These are phyloP conservation scores for Beauveria pseudobassiana DNA, from an alignment of 2,329 filamentous ascomycete genomes.

Conservation along the genomic window DNA sequence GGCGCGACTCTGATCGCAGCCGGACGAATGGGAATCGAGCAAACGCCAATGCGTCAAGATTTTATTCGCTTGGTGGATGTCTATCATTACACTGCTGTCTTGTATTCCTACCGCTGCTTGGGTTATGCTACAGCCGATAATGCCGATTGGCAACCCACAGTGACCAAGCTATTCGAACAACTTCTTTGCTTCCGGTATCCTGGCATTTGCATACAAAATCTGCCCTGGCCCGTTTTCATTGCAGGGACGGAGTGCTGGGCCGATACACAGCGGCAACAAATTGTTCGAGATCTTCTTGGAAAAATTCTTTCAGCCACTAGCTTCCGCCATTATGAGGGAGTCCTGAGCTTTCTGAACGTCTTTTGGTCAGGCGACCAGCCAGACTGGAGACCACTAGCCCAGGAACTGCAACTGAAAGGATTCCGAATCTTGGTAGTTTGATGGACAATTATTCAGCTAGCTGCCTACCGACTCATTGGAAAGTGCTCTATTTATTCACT, in stretches of 20 bases:
- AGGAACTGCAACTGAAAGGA: constrained; percentile 16
- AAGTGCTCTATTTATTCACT: constrained; percentile 12
- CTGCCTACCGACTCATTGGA: background rate
- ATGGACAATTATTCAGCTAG: background rate
- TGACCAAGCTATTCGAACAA: constrained; percentile 18
- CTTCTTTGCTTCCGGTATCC: constrained; percentile 18
- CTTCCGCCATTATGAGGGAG: constrained; percentile 19
- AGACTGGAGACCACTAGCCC: constrained; percentile 22
- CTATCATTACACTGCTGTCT: constrained; percentile 21
- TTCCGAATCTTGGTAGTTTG: constrained; percentile 18
- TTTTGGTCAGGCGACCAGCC: constrained; percentile 20
- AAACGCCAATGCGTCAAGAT: constrained; percentile 16
- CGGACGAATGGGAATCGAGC: constrained; percentile 17
- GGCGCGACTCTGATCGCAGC: constrained; percentile 22
- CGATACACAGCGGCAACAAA: constrained; percentile 15
- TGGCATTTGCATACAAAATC: constrained; percentile 20
- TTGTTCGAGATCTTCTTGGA: constrained; percentile 14
- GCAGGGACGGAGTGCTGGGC: constrained; percentile 21
- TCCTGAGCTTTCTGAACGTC: constrained; percentile 17
- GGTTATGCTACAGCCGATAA: constrained; percentile 13
- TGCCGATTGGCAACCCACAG: constrained; percentile 14
- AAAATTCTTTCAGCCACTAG: constrained; percentile 17
- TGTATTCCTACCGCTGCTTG: constrained; percentile 22
- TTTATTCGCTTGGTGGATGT: constrained; percentile 22
- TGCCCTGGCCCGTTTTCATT: constrained; percentile 24